Evolutionary conservation across 148 eudicot species (phyloP), one percentile per base, ranked within the genome.

Genomic region (Hydrangea macrophylla): DNA sequence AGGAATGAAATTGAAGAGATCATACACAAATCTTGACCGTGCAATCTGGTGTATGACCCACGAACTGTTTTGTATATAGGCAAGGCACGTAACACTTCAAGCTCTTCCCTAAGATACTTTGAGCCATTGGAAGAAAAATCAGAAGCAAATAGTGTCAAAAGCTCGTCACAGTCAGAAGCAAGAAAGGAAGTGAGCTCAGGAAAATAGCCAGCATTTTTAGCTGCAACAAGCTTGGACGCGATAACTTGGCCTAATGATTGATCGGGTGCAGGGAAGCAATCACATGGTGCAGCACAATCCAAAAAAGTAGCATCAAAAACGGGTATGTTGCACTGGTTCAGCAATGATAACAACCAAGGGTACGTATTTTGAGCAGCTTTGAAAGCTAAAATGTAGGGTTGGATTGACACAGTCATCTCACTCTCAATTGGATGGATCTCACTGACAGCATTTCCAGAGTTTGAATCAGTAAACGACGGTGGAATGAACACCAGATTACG

Each of bases 321-420:
- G 37, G 99, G 99, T 79, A 94, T 94, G 59, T 91, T 90, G 77
- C 90, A 91, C 66, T 94, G 96, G 81, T 91, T 91, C 66, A 94
- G 79, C 71, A 94, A 69, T 48, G 89, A 84, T 48, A 84, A 69
- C 77, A 94, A 76, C 99, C 97, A 94, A 57, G 99, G 99, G 78
- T 88, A 87, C 60, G 59, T 84, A 59, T 66, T 79, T 57, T 79
- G 79, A 27, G 67, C 80, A 67, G 64, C 74, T 76, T 75, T 73
- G 78, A 82, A 89, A 59, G 87, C 88, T 58, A 73, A 50, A 44
- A 73, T 50, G 73, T 82, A 88, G 23, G 88, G 82, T 72, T 73
- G 78, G 61, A 79, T 55, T 27, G 70, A 68, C 71, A 75, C 87
- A 54, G 87, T 61, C 17, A n/a, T 83, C 73, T 63, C 62, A 78